Conservation (phyloP, 2,329 filamentous ascomycete species). For the Xylaria sp. region DNA sequence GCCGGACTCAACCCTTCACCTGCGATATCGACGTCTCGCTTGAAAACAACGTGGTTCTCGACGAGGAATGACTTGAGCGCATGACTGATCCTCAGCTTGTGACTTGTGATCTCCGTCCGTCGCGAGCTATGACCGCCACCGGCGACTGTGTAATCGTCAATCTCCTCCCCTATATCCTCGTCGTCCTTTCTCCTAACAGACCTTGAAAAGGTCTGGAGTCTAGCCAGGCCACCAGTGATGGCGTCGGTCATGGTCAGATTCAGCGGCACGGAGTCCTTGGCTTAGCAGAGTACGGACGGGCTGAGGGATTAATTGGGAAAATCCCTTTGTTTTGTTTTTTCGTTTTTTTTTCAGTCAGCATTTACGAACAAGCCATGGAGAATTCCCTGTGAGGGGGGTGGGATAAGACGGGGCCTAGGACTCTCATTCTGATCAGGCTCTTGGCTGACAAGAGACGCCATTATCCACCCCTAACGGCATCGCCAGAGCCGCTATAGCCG, state of each 20-base stretch:
- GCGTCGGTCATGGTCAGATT: constrained; percentile 31
- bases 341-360: background rate
- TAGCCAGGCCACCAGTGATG: constrained; percentile 41
- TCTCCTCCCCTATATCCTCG: constrained; percentile 59
- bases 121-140: constrained; percentile 64
- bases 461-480: constrained; percentile 1
- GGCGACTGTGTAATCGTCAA: constrained; percentile 57
- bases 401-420: background rate
- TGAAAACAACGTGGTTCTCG: constrained; percentile 55
- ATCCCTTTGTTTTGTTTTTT: background rate
- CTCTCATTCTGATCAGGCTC: background rate
- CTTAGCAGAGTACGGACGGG: background rate
- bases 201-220: constrained; percentile 48
- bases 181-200: constrained; percentile 45
- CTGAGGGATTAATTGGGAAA: background rate
- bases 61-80: constrained; percentile 62
- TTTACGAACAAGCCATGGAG: background rate
- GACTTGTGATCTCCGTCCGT: constrained; percentile 53
- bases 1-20: constrained; percentile 50
- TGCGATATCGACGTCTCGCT: constrained; percentile 54
- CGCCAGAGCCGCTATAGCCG: constrained; percentile 24
- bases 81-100: constrained; percentile 63
- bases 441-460: constrained; percentile 7
- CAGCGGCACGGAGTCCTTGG: background rate
- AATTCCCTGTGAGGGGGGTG: background rate